These are phyloP conservation scores for Candida yuanshanica DNA, from an alignment of 805 yeast species.

Conservation along the genomic window DNA sequence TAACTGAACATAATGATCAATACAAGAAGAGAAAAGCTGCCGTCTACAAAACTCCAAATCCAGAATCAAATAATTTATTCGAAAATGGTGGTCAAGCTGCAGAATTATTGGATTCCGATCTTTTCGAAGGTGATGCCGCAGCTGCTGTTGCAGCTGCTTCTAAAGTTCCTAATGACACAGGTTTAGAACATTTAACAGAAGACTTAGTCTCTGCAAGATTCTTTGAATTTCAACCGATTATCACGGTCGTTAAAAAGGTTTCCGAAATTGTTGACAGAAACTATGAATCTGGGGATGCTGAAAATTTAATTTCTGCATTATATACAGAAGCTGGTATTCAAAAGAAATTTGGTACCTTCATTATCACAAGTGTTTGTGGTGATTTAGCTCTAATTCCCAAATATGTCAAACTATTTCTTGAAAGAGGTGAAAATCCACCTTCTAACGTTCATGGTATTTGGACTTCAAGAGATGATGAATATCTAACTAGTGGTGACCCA, in stretches of 20 bases:
- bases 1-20: slow-evolving; percentile 19
- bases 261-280: slow-evolving; percentile 35
- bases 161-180: slow-evolving; percentile 6
- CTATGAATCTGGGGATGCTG: slow-evolving; percentile 38
- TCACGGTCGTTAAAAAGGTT: slow-evolving; percentile 29
- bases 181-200: slow-evolving; percentile 29
- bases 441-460: slow-evolving; percentile 38
- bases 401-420: slow-evolving; percentile 35
- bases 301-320: slow-evolving; percentile 34
- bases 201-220: slow-evolving; percentile 31
- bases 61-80: slow-evolving; percentile 16
- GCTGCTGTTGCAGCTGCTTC: slow-evolving; percentile 25
- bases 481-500: slow-evolving; percentile 28
- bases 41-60: neutral
- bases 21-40: slow-evolving; percentile 15
- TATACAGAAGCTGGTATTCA: slow-evolving; percentile 37
- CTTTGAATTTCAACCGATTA: slow-evolving; percentile 29
- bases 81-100: slow-evolving; percentile 17
- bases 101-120: slow-evolving; percentile 13
- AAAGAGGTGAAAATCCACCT: slow-evolving; percentile 38
- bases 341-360: slow-evolving; percentile 35
- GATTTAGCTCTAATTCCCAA: slow-evolving; percentile 37
- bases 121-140: slow-evolving; percentile 11
- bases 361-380: slow-evolving; percentile 39
- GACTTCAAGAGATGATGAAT: slow-evolving; percentile 38